A percentile compares a stretch with the other conserved stretches of the same genome.
Evolutionary conservation across 805 yeast genomes (phyloP).

Genomic region (Candida easanensis): DNA sequence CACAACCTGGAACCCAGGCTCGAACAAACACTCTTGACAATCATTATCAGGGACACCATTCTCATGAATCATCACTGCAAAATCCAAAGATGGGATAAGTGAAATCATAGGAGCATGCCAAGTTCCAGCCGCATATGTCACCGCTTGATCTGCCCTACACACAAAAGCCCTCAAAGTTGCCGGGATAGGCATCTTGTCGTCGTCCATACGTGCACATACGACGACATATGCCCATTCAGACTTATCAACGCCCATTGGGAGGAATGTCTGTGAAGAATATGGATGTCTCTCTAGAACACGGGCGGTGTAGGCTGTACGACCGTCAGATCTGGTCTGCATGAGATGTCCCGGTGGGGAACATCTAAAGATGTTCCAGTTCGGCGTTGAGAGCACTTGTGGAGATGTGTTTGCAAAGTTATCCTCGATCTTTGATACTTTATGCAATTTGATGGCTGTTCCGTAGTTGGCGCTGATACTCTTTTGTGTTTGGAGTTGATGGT

Average conservation of each 20-base stretch:
- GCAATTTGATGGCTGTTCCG: constrained; percentile 86
- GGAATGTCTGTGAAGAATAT: constrained; percentile 79
- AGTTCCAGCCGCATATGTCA: constrained; percentile 76
- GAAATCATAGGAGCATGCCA: constrained; percentile 99
- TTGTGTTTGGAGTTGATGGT: constrained; percentile 55
- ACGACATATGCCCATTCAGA: constrained; percentile 61
- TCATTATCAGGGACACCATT: constrained; percentile 78
- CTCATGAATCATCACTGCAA: constrained; percentile 86
- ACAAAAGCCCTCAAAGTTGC: constrained; percentile 60
- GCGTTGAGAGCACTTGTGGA: constrained; percentile 45
- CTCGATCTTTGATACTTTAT: constrained; percentile 65
- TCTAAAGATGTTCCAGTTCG: constrained; percentile 82
- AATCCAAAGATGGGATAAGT: constrained; percentile 64
- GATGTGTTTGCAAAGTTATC: constrained; percentile 50
- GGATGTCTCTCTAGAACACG: constrained; percentile 91
- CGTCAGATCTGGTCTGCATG: constrained; percentile 9
- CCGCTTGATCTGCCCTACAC: constrained; percentile 82
- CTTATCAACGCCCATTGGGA: constrained; percentile 80
- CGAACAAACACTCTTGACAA: constrained; percentile 74
- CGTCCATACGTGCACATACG: constrained; percentile 63
- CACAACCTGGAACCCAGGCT: constrained; percentile 49
- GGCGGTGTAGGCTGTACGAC: constrained; percentile 17
- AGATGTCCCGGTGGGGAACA: constrained; percentile 75
- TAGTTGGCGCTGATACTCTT: constrained; percentile 66
- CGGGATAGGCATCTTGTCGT: constrained; percentile 59